phyloP scores from a whole-genome alignment of 352 stramenopile species.

The Saprolegnia diclina region DNA sequence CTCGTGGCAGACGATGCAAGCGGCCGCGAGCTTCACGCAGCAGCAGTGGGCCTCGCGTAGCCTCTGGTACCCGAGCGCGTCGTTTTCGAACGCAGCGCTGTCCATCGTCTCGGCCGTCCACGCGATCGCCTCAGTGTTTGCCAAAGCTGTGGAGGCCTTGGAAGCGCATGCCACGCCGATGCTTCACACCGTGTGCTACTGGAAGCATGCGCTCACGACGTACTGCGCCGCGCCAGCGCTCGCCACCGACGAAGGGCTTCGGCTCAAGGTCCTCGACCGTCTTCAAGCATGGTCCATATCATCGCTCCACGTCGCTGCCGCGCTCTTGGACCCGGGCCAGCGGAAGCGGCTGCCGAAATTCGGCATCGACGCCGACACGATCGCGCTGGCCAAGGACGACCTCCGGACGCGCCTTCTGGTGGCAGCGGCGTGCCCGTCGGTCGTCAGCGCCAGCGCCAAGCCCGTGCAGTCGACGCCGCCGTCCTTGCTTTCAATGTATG shows the following conservation, averaged over 20 bases:
- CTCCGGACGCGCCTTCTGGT: not conserved
- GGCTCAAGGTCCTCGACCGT: not conserved
- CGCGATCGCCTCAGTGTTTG: not conserved
- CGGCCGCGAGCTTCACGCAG: too few relatives aligned
- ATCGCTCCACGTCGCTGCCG: not conserved
- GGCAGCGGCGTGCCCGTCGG: not conserved
- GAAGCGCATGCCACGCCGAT: not conserved
- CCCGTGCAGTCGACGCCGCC: not conserved
- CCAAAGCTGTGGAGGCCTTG: conserved; percentile 3
- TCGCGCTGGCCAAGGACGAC: conserved; percentile 1
- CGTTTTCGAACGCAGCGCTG: too few relatives aligned
- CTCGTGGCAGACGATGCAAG: too few relatives aligned
- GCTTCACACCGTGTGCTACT: conserved; percentile 27
- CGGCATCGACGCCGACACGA: not conserved
- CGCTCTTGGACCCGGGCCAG: conserved; percentile 19
- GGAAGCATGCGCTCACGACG: conserved; percentile 14
- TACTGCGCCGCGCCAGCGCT: not conserved
- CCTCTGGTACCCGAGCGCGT: too few relatives aligned
- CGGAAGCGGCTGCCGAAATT: conserved; percentile 14
- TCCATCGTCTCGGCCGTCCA: not conserved
- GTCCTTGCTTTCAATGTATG: conserved; percentile 24
- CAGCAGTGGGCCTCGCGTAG: too few relatives aligned
- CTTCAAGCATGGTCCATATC: conserved; percentile 2
- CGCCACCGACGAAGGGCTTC: not conserved
- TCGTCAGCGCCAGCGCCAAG: not conserved